Conservation (phyloP, 345 rosid species). For the Boechera retrofracta region DNA sequence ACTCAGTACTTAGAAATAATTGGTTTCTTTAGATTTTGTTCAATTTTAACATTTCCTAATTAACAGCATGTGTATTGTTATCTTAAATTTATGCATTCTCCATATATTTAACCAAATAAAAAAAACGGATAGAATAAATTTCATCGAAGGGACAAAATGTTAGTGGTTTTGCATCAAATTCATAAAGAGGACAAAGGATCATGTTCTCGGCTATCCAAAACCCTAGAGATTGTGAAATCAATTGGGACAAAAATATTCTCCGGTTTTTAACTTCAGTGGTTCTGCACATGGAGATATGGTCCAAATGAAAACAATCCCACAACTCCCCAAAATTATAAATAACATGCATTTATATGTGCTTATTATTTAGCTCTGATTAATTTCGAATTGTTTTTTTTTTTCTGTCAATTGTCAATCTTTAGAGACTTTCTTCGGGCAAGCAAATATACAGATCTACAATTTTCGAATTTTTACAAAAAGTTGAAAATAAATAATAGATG, state of each 20-base stretch:
- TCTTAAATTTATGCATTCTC: background rate
- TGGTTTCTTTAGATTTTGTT: background rate
- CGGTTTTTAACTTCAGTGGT: conserved; percentile 32
- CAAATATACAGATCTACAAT: conserved; percentile 2
- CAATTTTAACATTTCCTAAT: background rate
- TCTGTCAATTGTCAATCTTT: conserved; percentile 17
- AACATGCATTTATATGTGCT: conserved; percentile 25
- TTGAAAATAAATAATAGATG: background rate
- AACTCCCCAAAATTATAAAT: conserved; percentile 32
- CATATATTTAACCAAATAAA: background rate
- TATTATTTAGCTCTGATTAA: conserved; percentile 14
- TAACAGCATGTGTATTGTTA: conserved; percentile 6
- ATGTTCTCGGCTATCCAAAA: conserved; percentile 44
- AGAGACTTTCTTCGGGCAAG: conserved; percentile 15
- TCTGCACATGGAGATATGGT: conserved; percentile 47
- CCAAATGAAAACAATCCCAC: conserved; percentile 42
- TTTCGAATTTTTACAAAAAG: background rate
- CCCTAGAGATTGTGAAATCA: conserved; percentile 37
- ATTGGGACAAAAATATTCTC: conserved; percentile 36
- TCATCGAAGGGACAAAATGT: conserved; percentile 28
- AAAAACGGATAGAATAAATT: conserved; percentile 2
- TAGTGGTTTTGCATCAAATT: conserved; percentile 39
- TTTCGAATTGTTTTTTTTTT: conserved; percentile 22
- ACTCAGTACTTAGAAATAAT: conserved; percentile 1
- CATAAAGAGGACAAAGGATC: conserved; percentile 32